These are phyloP conservation scores for Cladosporium sp. DNA, from an alignment of 2,329 filamentous ascomycete genomes.

Conservation along the genomic window DNA sequence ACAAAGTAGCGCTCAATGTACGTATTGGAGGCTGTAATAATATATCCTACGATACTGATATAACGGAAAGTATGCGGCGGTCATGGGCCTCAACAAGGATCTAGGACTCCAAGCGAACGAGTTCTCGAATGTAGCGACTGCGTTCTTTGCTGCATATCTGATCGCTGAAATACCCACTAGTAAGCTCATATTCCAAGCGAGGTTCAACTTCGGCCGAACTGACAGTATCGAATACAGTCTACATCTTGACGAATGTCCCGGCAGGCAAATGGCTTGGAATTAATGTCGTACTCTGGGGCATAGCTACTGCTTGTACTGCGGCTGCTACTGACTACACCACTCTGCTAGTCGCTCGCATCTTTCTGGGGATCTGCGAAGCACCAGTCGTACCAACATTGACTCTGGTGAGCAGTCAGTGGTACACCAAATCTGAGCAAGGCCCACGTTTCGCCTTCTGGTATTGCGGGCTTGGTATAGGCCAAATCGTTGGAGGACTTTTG, in stretches of 20 bases:
- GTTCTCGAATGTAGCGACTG: conserved; percentile 62
- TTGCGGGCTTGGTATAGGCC: conserved; percentile 73
- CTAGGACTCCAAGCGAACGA: conserved; percentile 59
- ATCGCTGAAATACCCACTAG: conserved; percentile 62
- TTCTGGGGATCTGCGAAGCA: conserved; percentile 69
- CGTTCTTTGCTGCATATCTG: conserved; percentile 63
- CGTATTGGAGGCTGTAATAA: conserved; percentile 28
- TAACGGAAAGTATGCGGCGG: conserved; percentile 57
- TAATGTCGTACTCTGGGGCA: conserved; percentile 64
- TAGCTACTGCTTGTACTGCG: conserved; percentile 59
- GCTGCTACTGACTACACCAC: conserved; percentile 59
- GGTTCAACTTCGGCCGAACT: neutral
- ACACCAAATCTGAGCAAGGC: conserved; percentile 58
- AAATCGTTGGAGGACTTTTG: conserved; percentile 68
- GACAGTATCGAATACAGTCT: conserved; percentile 41
- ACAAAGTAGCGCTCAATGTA: conserved; percentile 65
- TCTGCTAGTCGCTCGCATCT: conserved; percentile 59
- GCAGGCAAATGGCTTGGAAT: conserved; percentile 60
- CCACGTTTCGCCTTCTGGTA: conserved; percentile 44
- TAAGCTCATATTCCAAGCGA: conserved; percentile 33
- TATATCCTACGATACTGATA: neutral
- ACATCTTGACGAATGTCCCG: conserved; percentile 59
- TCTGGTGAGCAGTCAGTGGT: conserved; percentile 67
- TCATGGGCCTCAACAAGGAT: conserved; percentile 63
- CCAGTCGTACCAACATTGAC: conserved; percentile 67